Conservation (phyloP, 192 early-diverging fungal species). For the Chytriomyces confervae region DNA sequence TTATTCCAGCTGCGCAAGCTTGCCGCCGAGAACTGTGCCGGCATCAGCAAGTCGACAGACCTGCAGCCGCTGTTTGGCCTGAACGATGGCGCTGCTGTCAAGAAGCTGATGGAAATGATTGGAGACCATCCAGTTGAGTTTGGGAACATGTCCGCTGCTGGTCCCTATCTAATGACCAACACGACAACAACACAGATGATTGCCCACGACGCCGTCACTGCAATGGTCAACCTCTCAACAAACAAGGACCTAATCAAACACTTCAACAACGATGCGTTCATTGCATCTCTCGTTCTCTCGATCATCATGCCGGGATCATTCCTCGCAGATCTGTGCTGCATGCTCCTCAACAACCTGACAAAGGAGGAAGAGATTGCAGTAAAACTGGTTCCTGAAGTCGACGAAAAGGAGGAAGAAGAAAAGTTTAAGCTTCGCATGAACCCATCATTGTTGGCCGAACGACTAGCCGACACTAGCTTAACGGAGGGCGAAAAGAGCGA, state of each 20-base stretch:
- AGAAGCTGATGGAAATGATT: conserved; percentile 70
- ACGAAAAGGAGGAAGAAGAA: conserved; percentile 27
- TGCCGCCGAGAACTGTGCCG: conserved; percentile 77
- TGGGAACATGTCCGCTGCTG: no score
- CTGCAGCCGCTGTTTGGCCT: conserved; percentile 65
- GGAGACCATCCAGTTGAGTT: conserved; percentile 69
- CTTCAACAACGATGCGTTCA: conserved; percentile 74
- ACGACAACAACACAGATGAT: conserved; percentile 57
- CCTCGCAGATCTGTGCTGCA: conserved; percentile 81
- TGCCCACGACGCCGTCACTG: conserved; percentile 81
- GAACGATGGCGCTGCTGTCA: conserved; percentile 62
- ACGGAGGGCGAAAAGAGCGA: conserved; percentile 9
- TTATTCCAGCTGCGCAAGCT: conserved; percentile 69
- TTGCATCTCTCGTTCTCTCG: conserved; percentile 70
- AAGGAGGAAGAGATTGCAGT: conserved; percentile 67
- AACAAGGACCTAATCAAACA: conserved; percentile 65
- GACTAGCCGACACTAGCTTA: conserved; percentile 16
- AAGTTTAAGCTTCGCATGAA: conserved; percentile 17
- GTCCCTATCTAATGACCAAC: no score
- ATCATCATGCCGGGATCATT: conserved; percentile 73
- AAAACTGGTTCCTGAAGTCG: conserved; percentile 58
- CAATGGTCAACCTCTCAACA: conserved; percentile 84
- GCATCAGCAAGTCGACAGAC: conserved; percentile 70
- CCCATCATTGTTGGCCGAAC: conserved; percentile 28
- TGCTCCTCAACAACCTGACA: conserved; percentile 91